Conservation (phyloP, 768 basidiomycete genomes). For the Termitomyces sp. region DNA sequence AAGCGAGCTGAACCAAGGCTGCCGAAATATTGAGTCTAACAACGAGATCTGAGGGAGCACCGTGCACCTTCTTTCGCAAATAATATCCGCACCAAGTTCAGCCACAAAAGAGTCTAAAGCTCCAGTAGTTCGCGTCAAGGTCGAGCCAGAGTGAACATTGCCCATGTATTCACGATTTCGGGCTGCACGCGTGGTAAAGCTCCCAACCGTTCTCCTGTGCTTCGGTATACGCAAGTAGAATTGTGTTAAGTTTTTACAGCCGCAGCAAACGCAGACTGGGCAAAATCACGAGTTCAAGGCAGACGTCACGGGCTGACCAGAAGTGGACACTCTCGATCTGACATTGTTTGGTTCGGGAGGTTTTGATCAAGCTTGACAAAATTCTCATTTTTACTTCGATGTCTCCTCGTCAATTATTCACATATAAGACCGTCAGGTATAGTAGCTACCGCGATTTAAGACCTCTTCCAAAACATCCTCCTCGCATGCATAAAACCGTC, state of each 20-base stretch:
- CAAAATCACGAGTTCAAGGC: not conserved
- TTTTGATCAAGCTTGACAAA: too few species aligned
- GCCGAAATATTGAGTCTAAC: not conserved
- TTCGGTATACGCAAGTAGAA: not conserved
- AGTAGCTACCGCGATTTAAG: too few species aligned
- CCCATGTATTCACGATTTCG: constrained; percentile 48
- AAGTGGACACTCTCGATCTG: not conserved
- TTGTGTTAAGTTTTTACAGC: not conserved
- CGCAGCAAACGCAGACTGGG: not conserved
- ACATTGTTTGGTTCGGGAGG: not conserved
- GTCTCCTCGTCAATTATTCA: too few species aligned
- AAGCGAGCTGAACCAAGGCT: constrained; percentile 28
- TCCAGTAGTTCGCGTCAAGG: constrained; percentile 66
- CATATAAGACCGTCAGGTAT: too few species aligned
- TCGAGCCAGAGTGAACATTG: constrained; percentile 67
- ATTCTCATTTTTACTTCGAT: too few species aligned
- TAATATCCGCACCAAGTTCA: constrained; percentile 81
- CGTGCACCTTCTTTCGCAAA: constrained; percentile 86
- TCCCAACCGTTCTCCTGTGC: not conserved
- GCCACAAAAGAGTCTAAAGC: constrained; percentile 89
- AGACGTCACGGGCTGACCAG: too few species aligned
- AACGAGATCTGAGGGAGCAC: not conserved
- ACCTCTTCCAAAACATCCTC: too few species aligned
- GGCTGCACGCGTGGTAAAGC: not conserved
- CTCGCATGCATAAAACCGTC: too few species aligned